These are phyloP conservation scores for Hypoxylon fuscum DNA, from an alignment of 495 filamentous ascomycete genomes.

Conservation along the genomic window DNA sequence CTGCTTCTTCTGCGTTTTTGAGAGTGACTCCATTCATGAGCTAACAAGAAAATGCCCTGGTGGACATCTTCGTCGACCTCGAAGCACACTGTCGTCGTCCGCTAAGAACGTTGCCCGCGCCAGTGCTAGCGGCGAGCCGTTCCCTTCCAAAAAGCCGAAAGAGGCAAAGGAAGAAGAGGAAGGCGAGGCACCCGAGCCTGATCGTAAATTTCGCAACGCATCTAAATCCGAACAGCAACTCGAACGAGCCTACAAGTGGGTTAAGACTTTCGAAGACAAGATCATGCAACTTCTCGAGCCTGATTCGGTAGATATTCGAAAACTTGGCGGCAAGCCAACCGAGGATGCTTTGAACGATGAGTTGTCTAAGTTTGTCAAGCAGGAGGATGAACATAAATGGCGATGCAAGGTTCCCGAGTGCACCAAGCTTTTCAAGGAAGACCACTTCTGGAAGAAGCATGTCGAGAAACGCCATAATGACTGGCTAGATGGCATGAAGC, in stretches of 20 bases:
- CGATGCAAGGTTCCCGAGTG: slow-evolving; percentile 96
- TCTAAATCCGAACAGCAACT: slow-evolving; percentile 89
- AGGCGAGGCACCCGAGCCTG: slow-evolving; percentile 65
- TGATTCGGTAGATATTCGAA: slow-evolving; percentile 81
- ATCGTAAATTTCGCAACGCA: slow-evolving; percentile 71
- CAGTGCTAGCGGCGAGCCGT: slow-evolving; percentile 79
- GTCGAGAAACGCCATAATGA: slow-evolving; percentile 94
- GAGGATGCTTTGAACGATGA: slow-evolving; percentile 91
- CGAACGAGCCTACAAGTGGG: slow-evolving; percentile 96
- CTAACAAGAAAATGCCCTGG: slow-evolving; percentile 94
- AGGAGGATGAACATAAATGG: slow-evolving; percentile 96
- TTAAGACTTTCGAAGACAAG: slow-evolving; percentile 99
- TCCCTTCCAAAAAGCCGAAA: slow-evolving; percentile 79
- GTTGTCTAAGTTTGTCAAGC: slow-evolving; percentile 85
- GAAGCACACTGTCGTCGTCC: slow-evolving; percentile 79
- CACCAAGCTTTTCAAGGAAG: slow-evolving; percentile 95
- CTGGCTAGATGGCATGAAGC: slow-evolving; percentile 81
- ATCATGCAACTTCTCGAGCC: slow-evolving; percentile 90
- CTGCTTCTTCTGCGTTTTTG: slow-evolving; percentile 99
- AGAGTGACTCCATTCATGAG: slow-evolving; percentile 96
- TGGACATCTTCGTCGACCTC: slow-evolving; percentile 90
- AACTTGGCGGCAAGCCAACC: slow-evolving; percentile 87
- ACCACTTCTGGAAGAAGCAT: slow-evolving; percentile 97
- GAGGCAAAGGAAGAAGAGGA: slow-evolving; percentile 74
- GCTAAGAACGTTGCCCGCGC: slow-evolving; percentile 87